phyloP scores from a whole-genome alignment of 2,329 filamentous ascomycete species.

The Microascus cirrosus region DNA sequence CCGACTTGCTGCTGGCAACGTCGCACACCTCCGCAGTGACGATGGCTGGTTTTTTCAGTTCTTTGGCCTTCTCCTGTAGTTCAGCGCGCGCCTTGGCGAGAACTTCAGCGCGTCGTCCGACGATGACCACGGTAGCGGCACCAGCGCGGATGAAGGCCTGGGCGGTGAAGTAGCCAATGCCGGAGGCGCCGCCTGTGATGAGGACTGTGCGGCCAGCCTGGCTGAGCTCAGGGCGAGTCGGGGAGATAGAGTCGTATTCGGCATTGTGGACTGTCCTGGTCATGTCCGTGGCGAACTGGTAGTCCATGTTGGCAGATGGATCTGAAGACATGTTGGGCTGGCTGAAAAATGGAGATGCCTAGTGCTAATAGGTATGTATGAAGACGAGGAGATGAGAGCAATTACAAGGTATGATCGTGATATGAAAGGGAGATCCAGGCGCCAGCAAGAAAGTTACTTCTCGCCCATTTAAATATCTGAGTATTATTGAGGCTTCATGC shows the following conservation, averaged over 20 bases:
- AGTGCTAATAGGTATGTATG: neutral
- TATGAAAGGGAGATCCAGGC: no score
- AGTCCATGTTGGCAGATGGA: neutral
- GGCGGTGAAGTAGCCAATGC: slow-evolving; percentile 53
- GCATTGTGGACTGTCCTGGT: slow-evolving; percentile 11
- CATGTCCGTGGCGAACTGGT: slow-evolving; percentile 4
- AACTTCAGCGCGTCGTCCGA: slow-evolving; percentile 23
- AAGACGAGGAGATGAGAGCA: no score
- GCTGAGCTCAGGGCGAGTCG: slow-evolving; percentile 20
- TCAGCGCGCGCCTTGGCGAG: slow-evolving; percentile 16
- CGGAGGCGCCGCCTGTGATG: slow-evolving; percentile 52
- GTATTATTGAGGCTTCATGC: no score
- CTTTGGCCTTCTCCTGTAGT: slow-evolving; percentile 25
- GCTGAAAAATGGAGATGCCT: neutral
- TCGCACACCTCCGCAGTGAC: slow-evolving; percentile 19
- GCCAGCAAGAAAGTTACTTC: no score
- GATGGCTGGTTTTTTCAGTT: slow-evolving; percentile 36
- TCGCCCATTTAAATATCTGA: no score
- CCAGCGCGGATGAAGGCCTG: slow-evolving; percentile 38
- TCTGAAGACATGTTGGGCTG: slow-evolving; percentile 5
- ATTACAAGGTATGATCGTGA: no score
- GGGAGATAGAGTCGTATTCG: slow-evolving; percentile 19
- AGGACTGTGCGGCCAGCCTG: slow-evolving; percentile 37
- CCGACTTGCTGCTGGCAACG: slow-evolving; percentile 15
- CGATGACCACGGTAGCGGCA: slow-evolving; percentile 23